These are phyloP conservation scores for Coemansia sp. DNA, from an alignment of 192 early-diverging fungal species.

Conservation along the genomic window DNA sequence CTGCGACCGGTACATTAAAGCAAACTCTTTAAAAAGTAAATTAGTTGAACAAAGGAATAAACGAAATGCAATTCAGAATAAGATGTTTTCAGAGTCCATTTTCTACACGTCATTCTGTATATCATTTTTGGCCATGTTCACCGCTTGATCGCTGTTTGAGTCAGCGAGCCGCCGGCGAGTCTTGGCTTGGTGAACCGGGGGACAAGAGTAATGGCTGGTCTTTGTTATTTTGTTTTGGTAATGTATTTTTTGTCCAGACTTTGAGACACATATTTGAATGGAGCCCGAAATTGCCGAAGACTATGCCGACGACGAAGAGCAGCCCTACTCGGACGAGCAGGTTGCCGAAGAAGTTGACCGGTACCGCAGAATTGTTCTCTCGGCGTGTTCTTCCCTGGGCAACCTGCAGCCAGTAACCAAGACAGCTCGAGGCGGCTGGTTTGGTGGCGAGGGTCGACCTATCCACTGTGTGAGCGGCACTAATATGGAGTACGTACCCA, in stretches of 20 bases:
- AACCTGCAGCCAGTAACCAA: conserved; percentile 62
- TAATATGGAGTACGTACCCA: conserved; percentile 65
- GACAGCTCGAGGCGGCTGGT: not conserved
- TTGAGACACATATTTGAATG: not conserved
- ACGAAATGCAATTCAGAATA: too few relatives aligned
- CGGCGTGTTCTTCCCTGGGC: conserved; percentile 80
- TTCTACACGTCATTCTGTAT: too few relatives aligned
- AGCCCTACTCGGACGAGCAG: conserved; percentile 27
- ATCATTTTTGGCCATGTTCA: too few relatives aligned
- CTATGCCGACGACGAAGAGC: conserved; percentile 11
- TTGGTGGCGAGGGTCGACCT: not conserved
- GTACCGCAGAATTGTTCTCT: conserved; percentile 60
- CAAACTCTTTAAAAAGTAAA: too few relatives aligned
- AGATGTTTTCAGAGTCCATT: too few relatives aligned
- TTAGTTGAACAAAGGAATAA: too few relatives aligned
- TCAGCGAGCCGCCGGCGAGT: too few relatives aligned
- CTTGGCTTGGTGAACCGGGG: too few relatives aligned
- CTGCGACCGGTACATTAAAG: conserved; percentile 27
- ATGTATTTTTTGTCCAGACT: not conserved
- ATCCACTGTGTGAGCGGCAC: conserved; percentile 34
- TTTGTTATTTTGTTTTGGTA: not conserved
- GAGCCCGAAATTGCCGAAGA: not conserved
- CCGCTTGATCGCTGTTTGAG: too few relatives aligned
- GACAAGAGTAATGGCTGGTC: too few relatives aligned
- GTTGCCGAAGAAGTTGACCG: conserved; percentile 34